Percentiles rank a stretch among this genome's conserved stretches.
phyloP scores from a whole-genome alignment of 2,329 filamentous ascomycete genomes.

The Claviceps digitariae region DNA sequence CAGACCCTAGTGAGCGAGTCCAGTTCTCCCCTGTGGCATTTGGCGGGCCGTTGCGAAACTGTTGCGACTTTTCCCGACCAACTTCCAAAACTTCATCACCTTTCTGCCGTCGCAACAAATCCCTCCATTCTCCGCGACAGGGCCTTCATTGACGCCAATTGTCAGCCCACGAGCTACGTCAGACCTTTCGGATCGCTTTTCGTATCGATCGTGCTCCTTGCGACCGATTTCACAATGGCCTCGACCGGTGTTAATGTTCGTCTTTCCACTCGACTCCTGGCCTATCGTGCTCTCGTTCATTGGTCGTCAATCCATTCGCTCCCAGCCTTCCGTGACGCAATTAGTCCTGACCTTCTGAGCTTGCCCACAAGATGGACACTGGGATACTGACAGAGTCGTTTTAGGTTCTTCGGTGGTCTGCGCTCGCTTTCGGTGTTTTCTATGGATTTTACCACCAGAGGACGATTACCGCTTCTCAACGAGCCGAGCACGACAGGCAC shows the following conservation, averaged over 20 bases:
- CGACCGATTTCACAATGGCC: constrained; percentile 41
- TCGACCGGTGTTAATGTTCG: constrained; percentile 56
- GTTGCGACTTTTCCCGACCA: constrained; percentile 33
- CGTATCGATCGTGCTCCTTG: constrained; percentile 27
- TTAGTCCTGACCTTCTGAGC: not conserved
- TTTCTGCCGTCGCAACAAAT: constrained; percentile 24
- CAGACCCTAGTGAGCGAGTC: not conserved
- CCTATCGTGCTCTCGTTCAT: constrained; percentile 7
- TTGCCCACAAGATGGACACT: constrained; percentile 6
- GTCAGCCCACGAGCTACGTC: constrained; percentile 22
- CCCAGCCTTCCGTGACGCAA: constrained; percentile 6
- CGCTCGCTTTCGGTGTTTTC: constrained; percentile 79
- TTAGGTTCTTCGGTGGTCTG: constrained; percentile 94
- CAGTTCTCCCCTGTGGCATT: constrained; percentile 1
- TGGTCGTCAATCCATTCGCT: constrained; percentile 7
- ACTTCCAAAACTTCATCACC: constrained; percentile 27
- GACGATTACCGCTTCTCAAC: constrained; percentile 59
- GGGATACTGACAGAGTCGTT: constrained; percentile 18
- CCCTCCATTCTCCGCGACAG: constrained; percentile 25
- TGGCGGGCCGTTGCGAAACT: constrained; percentile 5
- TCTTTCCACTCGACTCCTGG: constrained; percentile 15
- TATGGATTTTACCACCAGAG: constrained; percentile 95
- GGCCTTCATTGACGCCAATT: constrained; percentile 31
- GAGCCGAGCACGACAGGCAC: constrained; percentile 55
- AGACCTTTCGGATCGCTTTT: constrained; percentile 22